Conservation (phyloP, 2,329 filamentous ascomycete species). For the Diaporthe capsici region DNA sequence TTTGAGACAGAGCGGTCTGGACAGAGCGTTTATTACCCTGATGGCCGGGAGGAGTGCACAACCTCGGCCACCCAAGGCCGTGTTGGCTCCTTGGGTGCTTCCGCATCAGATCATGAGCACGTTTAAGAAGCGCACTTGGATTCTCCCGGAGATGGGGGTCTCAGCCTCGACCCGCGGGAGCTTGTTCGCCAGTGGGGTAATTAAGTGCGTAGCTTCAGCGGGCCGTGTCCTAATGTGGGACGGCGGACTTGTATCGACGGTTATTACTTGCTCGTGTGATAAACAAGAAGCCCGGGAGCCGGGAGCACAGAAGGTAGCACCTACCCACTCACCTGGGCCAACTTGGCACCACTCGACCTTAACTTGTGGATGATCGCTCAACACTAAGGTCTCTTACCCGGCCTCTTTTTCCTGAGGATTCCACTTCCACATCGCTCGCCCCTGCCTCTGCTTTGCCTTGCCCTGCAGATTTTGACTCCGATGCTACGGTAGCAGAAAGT, state of each 20-base stretch:
- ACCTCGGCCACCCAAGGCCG: constrained; percentile 6
- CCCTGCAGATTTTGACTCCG: constrained; percentile 1
- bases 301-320: constrained; percentile 24
- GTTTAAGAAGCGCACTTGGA: constrained; percentile 23
- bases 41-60: background rate
- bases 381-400: background rate
- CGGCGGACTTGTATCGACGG: background rate
- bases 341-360: constrained; percentile 1
- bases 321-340: constrained; percentile 24
- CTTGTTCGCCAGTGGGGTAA: constrained; percentile 15
- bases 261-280: constrained; percentile 34
- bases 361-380: background rate
- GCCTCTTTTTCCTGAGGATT: background rate
- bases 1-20: background rate
- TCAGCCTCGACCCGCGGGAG: constrained; percentile 7
- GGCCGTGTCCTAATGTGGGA: constrained; percentile 24
- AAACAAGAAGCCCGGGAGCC: constrained; percentile 12
- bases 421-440: background rate
- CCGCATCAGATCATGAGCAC: constrained; percentile 31
- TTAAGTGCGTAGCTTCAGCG: constrained; percentile 1
- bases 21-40: background rate
- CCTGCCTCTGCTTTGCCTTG: background rate
- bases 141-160: constrained; percentile 18
- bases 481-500: constrained; percentile 14
- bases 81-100: background rate